Base-by-base conservation (phyloP, 805 yeast genomes). In the Candida insectalens region DNA sequence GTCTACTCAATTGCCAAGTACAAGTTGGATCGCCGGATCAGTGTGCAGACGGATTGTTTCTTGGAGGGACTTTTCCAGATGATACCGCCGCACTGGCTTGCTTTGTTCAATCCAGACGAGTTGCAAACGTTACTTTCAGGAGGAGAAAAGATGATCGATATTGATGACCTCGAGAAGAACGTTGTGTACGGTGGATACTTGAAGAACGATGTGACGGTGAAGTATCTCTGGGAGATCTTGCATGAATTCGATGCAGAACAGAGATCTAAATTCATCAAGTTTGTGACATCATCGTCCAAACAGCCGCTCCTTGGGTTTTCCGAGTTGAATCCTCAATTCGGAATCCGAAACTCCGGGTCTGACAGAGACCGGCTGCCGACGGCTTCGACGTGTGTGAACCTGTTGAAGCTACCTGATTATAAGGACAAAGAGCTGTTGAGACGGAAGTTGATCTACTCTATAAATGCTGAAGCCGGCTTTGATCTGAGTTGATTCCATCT, bases 241-340 rank as follows among this genome's bases (percentile, higher is more conserved):
- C 62, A 62, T 4, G 95, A 83, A 39, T 71, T 85, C 67, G 51
- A 65, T 2, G 60, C 69, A 3, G 68, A 66, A n/a, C 83, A 85
- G 36, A 65, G 74, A 40, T 64, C 74, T 15, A 69, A 71, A 33
- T 69, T 92, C 36, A 57, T 92, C 19, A 83, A 83, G 51, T 92
- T 89, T 60, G 96, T 84, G 19, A 92, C 97, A 0, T 82, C 96
- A 0, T 94, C 85, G 2, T 79, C 95, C 1, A 69, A 88, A 39
- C 95, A 95, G 0, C 98, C 98, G 1, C 62, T 92, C 27, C 65
- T 84, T 18, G 98, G 98, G 0, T 89, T 92, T 51, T 65, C 69
- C 10, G 73, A 77, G 3, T 62, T 85, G 30, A 61, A 59, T 20
- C 98, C 98, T 0, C 65, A 63, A 35, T 85, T 92, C 55, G 95